These are phyloP conservation scores for Fusarium citri DNA, from an alignment of 2,329 filamentous ascomycete genomes.

Conservation along the genomic window DNA sequence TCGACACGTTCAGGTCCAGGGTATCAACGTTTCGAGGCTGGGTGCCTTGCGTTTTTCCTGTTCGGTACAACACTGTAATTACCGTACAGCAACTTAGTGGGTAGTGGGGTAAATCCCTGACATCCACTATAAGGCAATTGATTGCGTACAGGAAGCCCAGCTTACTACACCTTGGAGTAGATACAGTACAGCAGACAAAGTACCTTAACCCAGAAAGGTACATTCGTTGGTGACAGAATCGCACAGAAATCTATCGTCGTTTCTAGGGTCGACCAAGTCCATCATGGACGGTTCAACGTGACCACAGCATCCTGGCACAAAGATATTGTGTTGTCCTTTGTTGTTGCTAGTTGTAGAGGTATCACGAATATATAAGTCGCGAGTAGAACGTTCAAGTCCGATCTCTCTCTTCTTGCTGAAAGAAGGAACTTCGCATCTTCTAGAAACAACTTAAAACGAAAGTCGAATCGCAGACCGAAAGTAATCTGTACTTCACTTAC, in stretches of 20 bases:
- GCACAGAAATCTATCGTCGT: conserved; percentile 39
- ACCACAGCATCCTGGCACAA: conserved; percentile 17
- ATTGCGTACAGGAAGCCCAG: conserved; percentile 24
- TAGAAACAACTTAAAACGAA: conserved; percentile 22
- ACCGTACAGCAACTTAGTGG: neutral
- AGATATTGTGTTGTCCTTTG: neutral
- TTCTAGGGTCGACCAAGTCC: conserved; percentile 30
- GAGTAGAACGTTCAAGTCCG: neutral
- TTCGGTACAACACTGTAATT: neutral
- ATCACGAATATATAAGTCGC: conserved; percentile 13
- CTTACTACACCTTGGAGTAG: neutral
- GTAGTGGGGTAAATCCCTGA: conserved; percentile 35
- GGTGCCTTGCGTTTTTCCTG: conserved; percentile 22
- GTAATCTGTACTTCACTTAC: conserved; percentile 36
- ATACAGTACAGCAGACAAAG: neutral
- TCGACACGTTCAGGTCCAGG: conserved; percentile 12
- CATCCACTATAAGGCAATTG: conserved; percentile 27
- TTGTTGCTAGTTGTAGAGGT: neutral
- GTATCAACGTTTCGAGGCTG: conserved; percentile 12
- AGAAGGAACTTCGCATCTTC: conserved; percentile 23
- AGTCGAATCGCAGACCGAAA: conserved; percentile 5
- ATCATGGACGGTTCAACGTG: conserved; percentile 19
- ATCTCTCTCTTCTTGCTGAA: neutral
- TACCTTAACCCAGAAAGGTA: neutral
- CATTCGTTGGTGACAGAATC: conserved; percentile 32